phyloP scores from a whole-genome alignment of 192 early-diverging fungal genomes.

The Paraglomus occultum region DNA sequence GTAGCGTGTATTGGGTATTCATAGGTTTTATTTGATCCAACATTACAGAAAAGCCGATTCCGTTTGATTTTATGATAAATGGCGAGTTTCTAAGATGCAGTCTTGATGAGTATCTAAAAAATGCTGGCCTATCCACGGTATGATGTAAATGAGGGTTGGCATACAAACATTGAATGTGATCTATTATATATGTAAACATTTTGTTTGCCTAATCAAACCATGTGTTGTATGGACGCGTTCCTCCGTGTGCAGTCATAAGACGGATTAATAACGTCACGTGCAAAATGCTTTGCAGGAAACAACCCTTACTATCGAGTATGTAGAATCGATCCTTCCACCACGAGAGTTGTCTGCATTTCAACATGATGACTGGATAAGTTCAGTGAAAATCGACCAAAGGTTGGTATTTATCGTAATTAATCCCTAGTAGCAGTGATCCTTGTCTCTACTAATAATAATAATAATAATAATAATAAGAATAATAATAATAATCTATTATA shows the following conservation, averaged over 20 bases:
- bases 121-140: slow-evolving; percentile 63
- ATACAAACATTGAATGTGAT: background rate
- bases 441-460: background rate
- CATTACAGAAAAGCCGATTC: slow-evolving; percentile 63
- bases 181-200: background rate
- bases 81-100: slow-evolving; percentile 85
- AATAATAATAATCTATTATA: too few species aligned
- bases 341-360: slow-evolving; percentile 71
- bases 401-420: background rate
- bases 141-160: slow-evolving; percentile 1
- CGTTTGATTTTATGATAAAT: slow-evolving; percentile 93
- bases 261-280: background rate
- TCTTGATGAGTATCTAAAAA: slow-evolving; percentile 70
- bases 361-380: slow-evolving; percentile 96
- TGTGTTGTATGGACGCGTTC: background rate
- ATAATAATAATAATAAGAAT: slow-evolving; percentile 4
- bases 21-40: background rate
- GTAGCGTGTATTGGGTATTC: background rate
- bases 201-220: background rate
- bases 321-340: slow-evolving; percentile 90
- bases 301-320: slow-evolving; percentile 83
- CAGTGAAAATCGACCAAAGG: slow-evolving; percentile 51
- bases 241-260: too few species aligned
- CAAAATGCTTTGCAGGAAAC: slow-evolving; percentile 60
- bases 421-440: too few species aligned